These are phyloP conservation scores for Hericium rajendrae DNA, from an alignment of 768 basidiomycete genomes.

Conservation along the genomic window DNA sequence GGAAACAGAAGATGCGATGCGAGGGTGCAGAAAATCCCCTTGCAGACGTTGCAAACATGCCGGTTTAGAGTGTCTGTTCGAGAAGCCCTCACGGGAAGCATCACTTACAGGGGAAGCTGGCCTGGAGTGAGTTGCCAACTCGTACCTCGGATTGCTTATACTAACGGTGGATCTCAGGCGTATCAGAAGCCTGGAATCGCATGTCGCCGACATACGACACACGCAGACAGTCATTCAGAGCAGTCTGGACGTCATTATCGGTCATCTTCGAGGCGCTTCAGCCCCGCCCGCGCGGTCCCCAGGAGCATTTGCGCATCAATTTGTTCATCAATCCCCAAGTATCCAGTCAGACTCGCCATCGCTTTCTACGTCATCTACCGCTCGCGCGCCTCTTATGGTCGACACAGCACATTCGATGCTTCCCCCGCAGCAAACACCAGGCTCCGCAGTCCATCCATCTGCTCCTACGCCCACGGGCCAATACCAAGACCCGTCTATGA, in stretches of 20 bases:
- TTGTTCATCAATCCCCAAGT: conserved; percentile 56
- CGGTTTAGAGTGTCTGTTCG: conserved; percentile 87
- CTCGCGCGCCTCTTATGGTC: conserved; percentile 15
- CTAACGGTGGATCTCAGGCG: conserved; percentile 41
- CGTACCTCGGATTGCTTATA: background rate
- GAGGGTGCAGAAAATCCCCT: conserved; percentile 97
- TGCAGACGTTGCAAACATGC: conserved; percentile 88
- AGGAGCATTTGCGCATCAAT: conserved; percentile 44
- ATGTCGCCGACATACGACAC: conserved; percentile 75
- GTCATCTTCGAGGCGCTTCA: conserved; percentile 55
- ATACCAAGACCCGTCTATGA: background rate
- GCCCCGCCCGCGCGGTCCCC: conserved; percentile 51
- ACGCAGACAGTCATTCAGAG: conserved; percentile 69
- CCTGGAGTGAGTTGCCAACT: conserved; percentile 53
- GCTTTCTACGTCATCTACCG: conserved; percentile 31
- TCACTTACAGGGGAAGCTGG: conserved; percentile 85
- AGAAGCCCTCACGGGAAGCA: conserved; percentile 84
- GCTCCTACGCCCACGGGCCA: conserved; percentile 7
- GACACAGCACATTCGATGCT: conserved; percentile 18
- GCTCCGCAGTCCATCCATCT: background rate
- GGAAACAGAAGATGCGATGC: conserved; percentile 96
- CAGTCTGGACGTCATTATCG: conserved; percentile 71
- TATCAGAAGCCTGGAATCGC: conserved; percentile 79
- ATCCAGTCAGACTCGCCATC: conserved; percentile 47
- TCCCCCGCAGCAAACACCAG: conserved; percentile 7